Evolutionary conservation across 345 rosid genomes (phyloP).

Genomic region (Arabis alpina): DNA sequence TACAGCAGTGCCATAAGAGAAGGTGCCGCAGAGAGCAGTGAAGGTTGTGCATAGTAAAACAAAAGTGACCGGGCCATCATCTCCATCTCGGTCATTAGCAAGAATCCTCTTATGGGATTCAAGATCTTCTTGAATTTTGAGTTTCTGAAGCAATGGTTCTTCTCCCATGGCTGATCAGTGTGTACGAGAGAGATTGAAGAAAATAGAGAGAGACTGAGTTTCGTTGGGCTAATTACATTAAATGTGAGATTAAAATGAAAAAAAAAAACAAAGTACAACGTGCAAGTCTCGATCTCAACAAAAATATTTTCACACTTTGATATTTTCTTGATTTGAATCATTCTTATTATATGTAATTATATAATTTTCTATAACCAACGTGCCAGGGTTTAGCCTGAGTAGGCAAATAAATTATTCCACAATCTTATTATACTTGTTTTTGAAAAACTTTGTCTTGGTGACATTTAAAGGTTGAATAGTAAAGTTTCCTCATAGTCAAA

Average conservation of each 20-base stretch:
- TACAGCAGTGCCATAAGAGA: constrained; percentile 47
- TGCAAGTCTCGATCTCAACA: constrained; percentile 37
- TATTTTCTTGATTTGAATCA: constrained; percentile 12
- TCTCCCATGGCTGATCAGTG: constrained; percentile 36
- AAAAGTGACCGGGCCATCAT: constrained; percentile 37
- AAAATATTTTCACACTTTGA: not conserved
- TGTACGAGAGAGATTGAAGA: not conserved
- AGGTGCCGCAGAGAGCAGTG: constrained; percentile 43
- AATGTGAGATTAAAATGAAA: not conserved
- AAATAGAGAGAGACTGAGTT: constrained; percentile 14
- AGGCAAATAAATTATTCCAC: not conserved
- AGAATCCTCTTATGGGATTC: constrained; percentile 14
- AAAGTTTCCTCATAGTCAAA: too few species aligned
- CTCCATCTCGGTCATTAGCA: not conserved
- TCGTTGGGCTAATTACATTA: constrained; percentile 17
- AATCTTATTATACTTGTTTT: too few species aligned
- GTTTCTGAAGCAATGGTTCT: constrained; percentile 40
- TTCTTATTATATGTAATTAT: not conserved
- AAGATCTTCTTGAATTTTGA: constrained; percentile 25
- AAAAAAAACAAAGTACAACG: constrained; percentile 19
- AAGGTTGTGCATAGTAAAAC: constrained; percentile 37
- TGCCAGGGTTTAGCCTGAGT: constrained; percentile 22
- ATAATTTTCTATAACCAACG: not conserved
- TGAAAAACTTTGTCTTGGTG: too few species aligned
- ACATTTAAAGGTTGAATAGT: too few species aligned